Evolutionary conservation across 2,329 filamentous ascomycete species (phyloP).

Genomic region (Tolypocladium cylindrosporum): DNA sequence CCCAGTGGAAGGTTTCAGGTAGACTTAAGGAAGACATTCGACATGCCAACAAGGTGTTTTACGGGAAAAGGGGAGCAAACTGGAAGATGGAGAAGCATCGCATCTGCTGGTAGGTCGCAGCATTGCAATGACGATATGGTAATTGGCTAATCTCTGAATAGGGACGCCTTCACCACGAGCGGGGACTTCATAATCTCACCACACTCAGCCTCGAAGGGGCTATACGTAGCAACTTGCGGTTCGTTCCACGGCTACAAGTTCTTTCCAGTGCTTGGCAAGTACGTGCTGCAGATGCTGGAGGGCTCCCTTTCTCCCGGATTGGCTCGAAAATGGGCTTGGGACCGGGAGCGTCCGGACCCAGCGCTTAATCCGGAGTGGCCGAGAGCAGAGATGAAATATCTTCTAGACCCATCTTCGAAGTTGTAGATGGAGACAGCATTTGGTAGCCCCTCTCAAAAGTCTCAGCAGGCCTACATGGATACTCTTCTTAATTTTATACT

Average conservation of each 20-base stretch:
- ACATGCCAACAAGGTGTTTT: constrained; percentile 47
- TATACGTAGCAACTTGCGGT: constrained; percentile 54
- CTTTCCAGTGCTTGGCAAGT: constrained; percentile 53
- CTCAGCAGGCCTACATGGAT: too few relatives aligned
- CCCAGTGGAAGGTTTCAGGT: constrained; percentile 50
- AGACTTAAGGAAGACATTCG: constrained; percentile 48
- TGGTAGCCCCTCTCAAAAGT: too few relatives aligned
- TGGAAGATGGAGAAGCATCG: constrained; percentile 54
- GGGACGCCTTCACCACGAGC: constrained; percentile 55
- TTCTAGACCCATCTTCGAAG: constrained; percentile 24
- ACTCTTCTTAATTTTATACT: too few relatives aligned
- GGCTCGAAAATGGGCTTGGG: constrained; percentile 44
- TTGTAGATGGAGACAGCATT: constrained; percentile 10
- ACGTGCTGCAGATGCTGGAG: constrained; percentile 47
- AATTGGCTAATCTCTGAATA: constrained; percentile 13
- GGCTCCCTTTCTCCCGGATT: constrained; percentile 32
- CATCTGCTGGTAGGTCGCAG: constrained; percentile 50
- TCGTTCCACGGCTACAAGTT: constrained; percentile 63
- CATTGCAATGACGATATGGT: neutral
- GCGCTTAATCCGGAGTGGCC: constrained; percentile 45
- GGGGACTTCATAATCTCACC: constrained; percentile 54
- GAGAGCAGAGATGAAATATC: constrained; percentile 44
- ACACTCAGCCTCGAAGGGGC: constrained; percentile 36
- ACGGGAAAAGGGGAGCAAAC: constrained; percentile 41
- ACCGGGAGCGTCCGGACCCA: constrained; percentile 46